These are phyloP conservation scores for Lizonia empirigonia DNA, from an alignment of 2,329 filamentous ascomycete species.

Conservation along the genomic window DNA sequence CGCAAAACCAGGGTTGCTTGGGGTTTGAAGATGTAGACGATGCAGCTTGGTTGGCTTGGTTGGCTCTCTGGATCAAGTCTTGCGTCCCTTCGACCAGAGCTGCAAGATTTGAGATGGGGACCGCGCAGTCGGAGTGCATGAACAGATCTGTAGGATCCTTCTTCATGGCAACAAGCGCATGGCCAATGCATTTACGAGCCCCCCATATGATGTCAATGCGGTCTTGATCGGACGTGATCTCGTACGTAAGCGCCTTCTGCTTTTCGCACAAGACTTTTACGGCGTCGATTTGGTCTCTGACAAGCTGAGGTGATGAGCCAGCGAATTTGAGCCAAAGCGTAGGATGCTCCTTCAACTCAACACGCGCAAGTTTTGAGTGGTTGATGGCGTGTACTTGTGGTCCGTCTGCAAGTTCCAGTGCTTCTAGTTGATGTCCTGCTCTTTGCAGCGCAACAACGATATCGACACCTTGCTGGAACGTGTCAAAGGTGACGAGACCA, in stretches of 20 bases:
- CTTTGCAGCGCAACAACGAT: conserved; percentile 79
- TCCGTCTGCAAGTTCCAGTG: conserved; percentile 86
- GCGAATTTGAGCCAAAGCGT: conserved; percentile 78
- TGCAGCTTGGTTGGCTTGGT: not conserved
- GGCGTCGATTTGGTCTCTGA: conserved; percentile 74
- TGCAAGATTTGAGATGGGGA: conserved; percentile 72
- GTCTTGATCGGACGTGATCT: conserved; percentile 65
- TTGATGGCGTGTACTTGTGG: conserved; percentile 78
- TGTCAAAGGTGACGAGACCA: conserved; percentile 69
- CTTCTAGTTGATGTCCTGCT: conserved; percentile 80
- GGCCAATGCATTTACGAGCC: conserved; percentile 73
- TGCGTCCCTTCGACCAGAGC: conserved; percentile 77
- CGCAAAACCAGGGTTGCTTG: conserved; percentile 36
- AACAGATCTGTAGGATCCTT: conserved; percentile 63
- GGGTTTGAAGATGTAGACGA: not conserved
- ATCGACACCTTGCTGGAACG: conserved; percentile 71
- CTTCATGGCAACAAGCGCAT: conserved; percentile 70
- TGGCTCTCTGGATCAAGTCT: conserved; percentile 59
- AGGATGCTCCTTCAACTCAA: conserved; percentile 67
- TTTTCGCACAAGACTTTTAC: conserved; percentile 64
- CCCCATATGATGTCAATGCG: conserved; percentile 73
- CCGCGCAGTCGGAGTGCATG: conserved; percentile 79
- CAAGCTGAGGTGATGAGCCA: conserved; percentile 62
- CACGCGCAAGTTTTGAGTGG: conserved; percentile 60
- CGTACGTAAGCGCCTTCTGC: conserved; percentile 65